Evolutionary conservation across 2,329 filamentous ascomycete species (phyloP), one percentile per base, ranked within the genome.

Genomic region (Colletotrichum godetiae): DNA sequence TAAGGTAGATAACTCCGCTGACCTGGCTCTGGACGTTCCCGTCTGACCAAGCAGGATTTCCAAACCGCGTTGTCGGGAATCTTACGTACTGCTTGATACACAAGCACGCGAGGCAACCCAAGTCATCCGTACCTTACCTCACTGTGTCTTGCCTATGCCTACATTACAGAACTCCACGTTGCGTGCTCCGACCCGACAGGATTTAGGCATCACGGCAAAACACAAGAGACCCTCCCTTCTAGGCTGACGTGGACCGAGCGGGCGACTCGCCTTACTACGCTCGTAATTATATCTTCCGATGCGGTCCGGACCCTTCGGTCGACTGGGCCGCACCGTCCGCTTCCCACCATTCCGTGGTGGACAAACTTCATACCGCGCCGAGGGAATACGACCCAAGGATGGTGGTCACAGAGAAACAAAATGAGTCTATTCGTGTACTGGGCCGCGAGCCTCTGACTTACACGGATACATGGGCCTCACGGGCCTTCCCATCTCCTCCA

Each of bases 261-360:
- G 56, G 29, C 68, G 11, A 6, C 13, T 58, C 63, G n/a, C 22
- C 11, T 37, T 52, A 27, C 57, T 27, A 29, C 22, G 15, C 19
- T 35, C 19, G 31, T 27, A 13, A 8, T 1, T 24, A 15, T 19
- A 27, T 4, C 3, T 55, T 49, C 64, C 63, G 64, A 56, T 19
- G 33, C 52, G 37, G 37, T 31, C 52, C 63, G 69, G 56, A 58
- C 52, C 19, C 22, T 61, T 56, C 69, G 64, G 69, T 33, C 64
- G 49, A 15, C 37, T 52, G 62, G 1, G 22, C 68, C 55, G 53
- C 37, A 52, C 15, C 68, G 1, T 19, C 55, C 56, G 19, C 22
- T 24, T 68, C 27, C 11, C 49, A 57, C 31, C 61, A 29, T 35
- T 46, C 61, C 19, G 11, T 5, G 29, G 29, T 22, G 55, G n/a